Percentiles rank a stretch among this genome's conserved stretches.
These are phyloP conservation scores for Stagonosporopsis tanaceti DNA, from an alignment of 2,329 filamentous ascomycete species.

Conservation along the genomic window DNA sequence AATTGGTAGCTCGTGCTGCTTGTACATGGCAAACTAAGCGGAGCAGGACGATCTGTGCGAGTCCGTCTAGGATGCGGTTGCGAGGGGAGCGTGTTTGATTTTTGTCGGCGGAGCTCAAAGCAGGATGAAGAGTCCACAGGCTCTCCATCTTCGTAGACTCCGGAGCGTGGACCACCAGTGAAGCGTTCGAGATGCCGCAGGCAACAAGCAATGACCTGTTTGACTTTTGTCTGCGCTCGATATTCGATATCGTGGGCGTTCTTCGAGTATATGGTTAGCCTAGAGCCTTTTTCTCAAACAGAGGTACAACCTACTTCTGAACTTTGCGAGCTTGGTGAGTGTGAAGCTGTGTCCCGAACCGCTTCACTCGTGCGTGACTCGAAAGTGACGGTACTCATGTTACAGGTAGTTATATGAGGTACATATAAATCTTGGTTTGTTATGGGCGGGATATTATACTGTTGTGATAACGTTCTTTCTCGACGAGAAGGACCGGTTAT, in stretches of 20 bases:
- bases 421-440: not conserved
- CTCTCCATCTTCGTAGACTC: not conserved
- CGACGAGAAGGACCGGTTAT: not conserved
- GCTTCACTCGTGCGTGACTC: not conserved
- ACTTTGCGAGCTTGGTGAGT: not conserved
- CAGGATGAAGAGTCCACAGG: not conserved
- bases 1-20: constrained; percentile 9
- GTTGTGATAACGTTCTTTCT: not conserved
- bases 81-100: not conserved
- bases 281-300: not conserved
- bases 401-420: not conserved
- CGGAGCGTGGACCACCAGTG: not conserved
- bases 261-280: not conserved
- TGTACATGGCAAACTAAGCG: not conserved
- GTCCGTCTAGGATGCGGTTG: constrained; percentile 1
- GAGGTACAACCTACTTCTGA: not conserved
- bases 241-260: not conserved
- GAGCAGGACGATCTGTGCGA: not conserved
- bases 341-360: not conserved
- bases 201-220: constrained; percentile 13
- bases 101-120: constrained; percentile 11
- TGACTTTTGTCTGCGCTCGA: not conserved
- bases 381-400: not conserved
- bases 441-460: not conserved
- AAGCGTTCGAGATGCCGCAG: constrained; percentile 10